Percentiles rank a stretch among this genome's conserved stretches.
Evolutionary conservation across 1,284 basidiomycete genomes (phyloP).

Genomic region (Naganishia sp.): DNA sequence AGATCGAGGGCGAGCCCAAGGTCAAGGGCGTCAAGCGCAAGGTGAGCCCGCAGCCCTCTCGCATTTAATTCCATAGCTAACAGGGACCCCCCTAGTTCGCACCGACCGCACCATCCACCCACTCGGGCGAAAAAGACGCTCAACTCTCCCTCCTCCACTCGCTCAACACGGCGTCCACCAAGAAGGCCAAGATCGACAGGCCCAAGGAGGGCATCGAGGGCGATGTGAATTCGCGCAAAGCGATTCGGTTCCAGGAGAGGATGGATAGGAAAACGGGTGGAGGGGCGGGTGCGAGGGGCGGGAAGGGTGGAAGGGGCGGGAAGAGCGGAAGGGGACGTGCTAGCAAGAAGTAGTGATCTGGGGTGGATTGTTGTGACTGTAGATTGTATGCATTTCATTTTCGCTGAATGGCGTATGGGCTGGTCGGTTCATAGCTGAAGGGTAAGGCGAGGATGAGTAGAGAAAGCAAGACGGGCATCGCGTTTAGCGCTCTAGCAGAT

Average conservation of each 20-base stretch:
- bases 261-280: slow-evolving; percentile 35
- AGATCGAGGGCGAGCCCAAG: slow-evolving; percentile 87
- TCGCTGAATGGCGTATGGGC: too few relatives aligned
- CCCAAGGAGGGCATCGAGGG: slow-evolving; percentile 57
- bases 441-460: too few relatives aligned
- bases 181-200: slow-evolving; percentile 59
- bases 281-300: slow-evolving; percentile 5
- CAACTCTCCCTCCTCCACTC: slow-evolving; percentile 74
- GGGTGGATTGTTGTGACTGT: neutral
- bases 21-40: slow-evolving; percentile 86
- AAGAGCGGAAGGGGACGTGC: slow-evolving; percentile 5
- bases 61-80: neutral
- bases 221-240: slow-evolving; percentile 77
- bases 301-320: slow-evolving; percentile 5
- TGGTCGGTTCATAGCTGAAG: too few relatives aligned
- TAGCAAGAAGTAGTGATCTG: slow-evolving; percentile 1
- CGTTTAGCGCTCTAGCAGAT: too few relatives aligned
- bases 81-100: slow-evolving; percentile 65
- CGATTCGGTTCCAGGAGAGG: slow-evolving; percentile 64
- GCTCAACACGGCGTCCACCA: slow-evolving; percentile 66
- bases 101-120: slow-evolving; percentile 66
- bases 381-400: too few relatives aligned
- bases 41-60: slow-evolving; percentile 57
- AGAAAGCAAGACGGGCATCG: too few relatives aligned
- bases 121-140: slow-evolving; percentile 67